A percentile compares a stretch with the other conserved stretches of the same genome.
Conservation (phyloP, 306 rosid species). For the Styphnolobium japonicum region DNA sequence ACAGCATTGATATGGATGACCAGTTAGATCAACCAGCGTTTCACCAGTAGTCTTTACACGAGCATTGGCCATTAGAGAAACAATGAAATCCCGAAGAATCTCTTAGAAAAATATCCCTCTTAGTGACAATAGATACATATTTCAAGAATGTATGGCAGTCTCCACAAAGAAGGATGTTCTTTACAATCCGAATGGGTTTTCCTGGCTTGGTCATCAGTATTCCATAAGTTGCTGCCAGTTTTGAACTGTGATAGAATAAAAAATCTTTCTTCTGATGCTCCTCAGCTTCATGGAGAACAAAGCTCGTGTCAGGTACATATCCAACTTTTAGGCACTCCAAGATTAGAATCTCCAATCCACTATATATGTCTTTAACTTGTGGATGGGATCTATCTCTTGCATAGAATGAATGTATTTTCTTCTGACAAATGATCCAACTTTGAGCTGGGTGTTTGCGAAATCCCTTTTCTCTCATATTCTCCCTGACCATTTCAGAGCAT, state of each 20-base stretch:
- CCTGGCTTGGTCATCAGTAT: slow-evolving; percentile 60
- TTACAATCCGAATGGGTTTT: slow-evolving; percentile 65
- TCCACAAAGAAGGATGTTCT: slow-evolving; percentile 80
- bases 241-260: slow-evolving; percentile 68
- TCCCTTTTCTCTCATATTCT: slow-evolving; percentile 70
- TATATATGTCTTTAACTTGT: slow-evolving; percentile 67
- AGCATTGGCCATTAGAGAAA: slow-evolving; percentile 76
- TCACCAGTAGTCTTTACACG: slow-evolving; percentile 78
- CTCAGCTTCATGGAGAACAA: slow-evolving; percentile 86
- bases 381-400: slow-evolving; percentile 81
- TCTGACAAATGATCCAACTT: slow-evolving; percentile 68
- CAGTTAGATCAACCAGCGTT: background rate
- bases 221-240: slow-evolving; percentile 75
- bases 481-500: slow-evolving; percentile 64
- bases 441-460: slow-evolving; percentile 70
- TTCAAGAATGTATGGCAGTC: slow-evolving; percentile 85
- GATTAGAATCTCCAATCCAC: slow-evolving; percentile 76
- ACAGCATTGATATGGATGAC: background rate
- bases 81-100: slow-evolving; percentile 89
- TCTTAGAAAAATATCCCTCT: slow-evolving; percentile 60
- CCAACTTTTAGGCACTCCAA: slow-evolving; percentile 77
- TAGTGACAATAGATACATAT: slow-evolving; percentile 59
- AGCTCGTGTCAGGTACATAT: slow-evolving; percentile 75
- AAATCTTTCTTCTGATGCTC: slow-evolving; percentile 73
- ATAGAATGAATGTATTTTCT: slow-evolving; percentile 72